Evolutionary conservation across 768 basidiomycete species (phyloP).

Genomic region (Agrocybe chaxingu): DNA sequence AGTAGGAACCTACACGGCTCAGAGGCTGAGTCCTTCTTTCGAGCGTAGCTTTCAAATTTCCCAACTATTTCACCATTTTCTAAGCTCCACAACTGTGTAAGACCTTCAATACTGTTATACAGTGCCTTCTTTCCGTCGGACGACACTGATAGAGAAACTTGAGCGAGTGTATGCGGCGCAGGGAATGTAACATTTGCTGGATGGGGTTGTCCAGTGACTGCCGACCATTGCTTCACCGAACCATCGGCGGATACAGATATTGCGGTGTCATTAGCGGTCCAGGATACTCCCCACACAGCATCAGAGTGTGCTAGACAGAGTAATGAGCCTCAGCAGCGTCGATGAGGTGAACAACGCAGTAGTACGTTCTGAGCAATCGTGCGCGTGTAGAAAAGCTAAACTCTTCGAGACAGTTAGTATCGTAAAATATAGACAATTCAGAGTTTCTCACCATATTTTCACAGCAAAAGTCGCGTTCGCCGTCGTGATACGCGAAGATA

Average conservation of each 20-base stretch:
- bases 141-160: constrained; percentile 76
- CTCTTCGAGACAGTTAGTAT: constrained; percentile 39
- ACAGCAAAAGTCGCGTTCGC: constrained; percentile 3
- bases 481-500: constrained; percentile 18
- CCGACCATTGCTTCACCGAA: constrained; percentile 69
- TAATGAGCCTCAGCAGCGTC: constrained; percentile 24
- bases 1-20: constrained; percentile 61
- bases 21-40: constrained; percentile 45
- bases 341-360: constrained; percentile 24
- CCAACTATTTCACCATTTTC: constrained; percentile 56
- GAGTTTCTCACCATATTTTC: constrained; percentile 28
- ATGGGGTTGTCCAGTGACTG: constrained; percentile 60
- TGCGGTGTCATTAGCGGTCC: constrained; percentile 63
- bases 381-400: constrained; percentile 69
- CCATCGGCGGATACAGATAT: constrained; percentile 81
- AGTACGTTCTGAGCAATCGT: constrained; percentile 77
- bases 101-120: constrained; percentile 83
- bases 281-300: constrained; percentile 74
- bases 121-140: constrained; percentile 63
- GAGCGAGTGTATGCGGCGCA: constrained; percentile 78
- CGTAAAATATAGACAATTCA: not conserved
- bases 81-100: constrained; percentile 74
- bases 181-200: constrained; percentile 47
- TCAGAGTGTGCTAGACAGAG: constrained; percentile 66
- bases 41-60: constrained; percentile 70